phyloP scores from a whole-genome alignment of 805 yeast species.

The Suhomyces kilbournensis region DNA sequence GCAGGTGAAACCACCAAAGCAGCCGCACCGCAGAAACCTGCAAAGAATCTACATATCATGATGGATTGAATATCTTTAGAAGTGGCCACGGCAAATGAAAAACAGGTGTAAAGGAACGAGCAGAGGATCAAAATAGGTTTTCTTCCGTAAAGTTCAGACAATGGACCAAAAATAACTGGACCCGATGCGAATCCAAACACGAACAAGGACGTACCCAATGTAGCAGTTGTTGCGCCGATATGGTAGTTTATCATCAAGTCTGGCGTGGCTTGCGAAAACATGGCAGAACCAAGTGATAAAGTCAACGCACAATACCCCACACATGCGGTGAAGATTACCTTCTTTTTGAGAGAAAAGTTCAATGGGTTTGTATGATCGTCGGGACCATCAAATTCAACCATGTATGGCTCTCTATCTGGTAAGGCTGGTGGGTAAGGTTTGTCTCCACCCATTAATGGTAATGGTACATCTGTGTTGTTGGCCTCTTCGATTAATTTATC shows the following conservation, averaged over 20 bases:
- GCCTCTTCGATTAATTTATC: conserved; percentile 19
- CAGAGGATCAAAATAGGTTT: conserved; percentile 44
- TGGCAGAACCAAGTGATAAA: conserved; percentile 21
- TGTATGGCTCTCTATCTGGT: conserved; percentile 53
- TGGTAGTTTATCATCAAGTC: conserved; percentile 50
- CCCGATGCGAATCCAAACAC: conserved; percentile 93
- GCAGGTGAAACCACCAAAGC: conserved; percentile 87
- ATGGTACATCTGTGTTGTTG: conserved; percentile 24
- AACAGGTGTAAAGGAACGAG: conserved; percentile 26
- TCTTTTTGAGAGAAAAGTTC: conserved; percentile 47
- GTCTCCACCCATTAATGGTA: conserved; percentile 61
- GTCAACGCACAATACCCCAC: conserved; percentile 33
- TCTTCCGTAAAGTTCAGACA: conserved; percentile 28
- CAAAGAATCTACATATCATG: conserved; percentile 73
- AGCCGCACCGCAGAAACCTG: conserved; percentile 80
- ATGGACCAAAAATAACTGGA: conserved; percentile 53
- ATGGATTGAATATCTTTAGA: conserved; percentile 76
- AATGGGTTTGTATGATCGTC: conserved; percentile 78
- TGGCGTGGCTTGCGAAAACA: conserved; percentile 62
- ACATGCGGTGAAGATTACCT: conserved; percentile 20
- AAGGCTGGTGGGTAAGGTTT: conserved; percentile 61
- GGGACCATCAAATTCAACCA: conserved; percentile 74
- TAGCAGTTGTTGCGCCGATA: conserved; percentile 65
- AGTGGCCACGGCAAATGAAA: conserved; percentile 65
- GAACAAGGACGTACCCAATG: conserved; percentile 73